Base-by-base conservation (phyloP, 352 stramenopile species). In the Pythium monospermum region DNA sequence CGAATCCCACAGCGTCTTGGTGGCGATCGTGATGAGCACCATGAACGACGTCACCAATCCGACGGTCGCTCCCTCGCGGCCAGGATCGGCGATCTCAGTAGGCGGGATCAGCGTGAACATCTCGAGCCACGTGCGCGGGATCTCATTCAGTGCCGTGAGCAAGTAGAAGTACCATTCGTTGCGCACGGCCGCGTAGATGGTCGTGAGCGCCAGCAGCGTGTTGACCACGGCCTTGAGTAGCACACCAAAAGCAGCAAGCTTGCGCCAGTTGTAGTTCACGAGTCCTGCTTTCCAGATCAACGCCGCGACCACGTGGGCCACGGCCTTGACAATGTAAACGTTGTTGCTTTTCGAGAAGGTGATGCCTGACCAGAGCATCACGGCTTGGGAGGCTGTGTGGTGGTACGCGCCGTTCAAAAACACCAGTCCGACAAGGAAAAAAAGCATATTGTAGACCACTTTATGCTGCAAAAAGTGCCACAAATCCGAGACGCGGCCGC, bases 1-100 rank as follows among this genome's bases (percentile, higher is more conserved):
- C 11, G 61, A 72, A 43, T 80, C 69, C 18, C 71, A 86, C 31
- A 87, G 75, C 7, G 76, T 80, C 21, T 76, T 46, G 38, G 86
- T 68, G 3, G 71, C 73, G 52, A 80, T 79, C n/a, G 59, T 59
- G 37, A 87, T 81, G 37, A 90, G 54, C n/a, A 70, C 66, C 15
- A 69, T 71, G 45, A 82, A 88, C 4, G 76, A 87, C 16, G 66
- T 58, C 10, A 88, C 67, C 10, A 91, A 57, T 0, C 80, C 80
- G 0, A 68, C 83, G 11, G 73, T 87, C 10, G 80, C 73, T 5
- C 76, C 80, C 66, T 91, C 80, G 18, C 87, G 66, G 26, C 80
- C 83, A 10, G 68, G 83, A 57, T 87, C 76, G 2, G 80, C 80
- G 46, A 91, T 85, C 51, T 91, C n/a, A n/a, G n/a, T n/a, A n/a